A percentile compares a stretch with the other conserved stretches of the same genome.
Evolutionary conservation across 2,329 filamentous ascomycete genomes (phyloP).

Genomic region (Cercospora sp.): DNA sequence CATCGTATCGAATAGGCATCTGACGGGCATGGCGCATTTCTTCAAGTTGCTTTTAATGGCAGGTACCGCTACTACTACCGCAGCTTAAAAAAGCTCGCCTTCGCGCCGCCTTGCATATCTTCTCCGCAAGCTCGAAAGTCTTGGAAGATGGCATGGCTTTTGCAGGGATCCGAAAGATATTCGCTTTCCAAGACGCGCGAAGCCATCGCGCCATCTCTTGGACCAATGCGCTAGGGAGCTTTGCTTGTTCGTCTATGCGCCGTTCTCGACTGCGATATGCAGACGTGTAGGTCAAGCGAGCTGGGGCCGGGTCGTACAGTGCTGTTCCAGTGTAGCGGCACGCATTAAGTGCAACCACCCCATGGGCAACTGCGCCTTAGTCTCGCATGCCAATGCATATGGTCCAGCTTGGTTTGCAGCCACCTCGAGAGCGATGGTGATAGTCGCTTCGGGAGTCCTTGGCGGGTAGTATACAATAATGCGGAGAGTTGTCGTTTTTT

Average conservation of each 20-base stretch:
- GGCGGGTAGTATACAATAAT: neutral
- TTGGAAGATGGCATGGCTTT: neutral
- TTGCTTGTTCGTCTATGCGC: neutral
- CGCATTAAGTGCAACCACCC: neutral
- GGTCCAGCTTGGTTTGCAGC: neutral
- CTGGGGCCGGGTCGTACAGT: neutral
- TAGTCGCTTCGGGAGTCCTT: neutral
- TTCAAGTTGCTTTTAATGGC: neutral
- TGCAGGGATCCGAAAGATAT: neutral
- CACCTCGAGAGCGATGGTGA: neutral
- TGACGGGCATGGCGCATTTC: neutral
- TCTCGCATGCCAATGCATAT: neutral
- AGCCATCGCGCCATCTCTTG: neutral
- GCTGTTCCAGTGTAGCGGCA: neutral
- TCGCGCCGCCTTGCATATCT: neutral
- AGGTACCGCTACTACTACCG: neutral
- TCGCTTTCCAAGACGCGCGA: neutral
- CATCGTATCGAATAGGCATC: neutral
- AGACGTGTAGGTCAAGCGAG: neutral
- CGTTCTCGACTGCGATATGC: no score
- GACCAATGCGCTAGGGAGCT: neutral
- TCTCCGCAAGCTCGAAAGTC: neutral
- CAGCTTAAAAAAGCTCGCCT: neutral
- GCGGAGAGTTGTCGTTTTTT: neutral
- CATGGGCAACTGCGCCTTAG: neutral